Evolutionary conservation across 371 early-diverging fungal genomes (phyloP).

Genomic region (Circinella minor): DNA sequence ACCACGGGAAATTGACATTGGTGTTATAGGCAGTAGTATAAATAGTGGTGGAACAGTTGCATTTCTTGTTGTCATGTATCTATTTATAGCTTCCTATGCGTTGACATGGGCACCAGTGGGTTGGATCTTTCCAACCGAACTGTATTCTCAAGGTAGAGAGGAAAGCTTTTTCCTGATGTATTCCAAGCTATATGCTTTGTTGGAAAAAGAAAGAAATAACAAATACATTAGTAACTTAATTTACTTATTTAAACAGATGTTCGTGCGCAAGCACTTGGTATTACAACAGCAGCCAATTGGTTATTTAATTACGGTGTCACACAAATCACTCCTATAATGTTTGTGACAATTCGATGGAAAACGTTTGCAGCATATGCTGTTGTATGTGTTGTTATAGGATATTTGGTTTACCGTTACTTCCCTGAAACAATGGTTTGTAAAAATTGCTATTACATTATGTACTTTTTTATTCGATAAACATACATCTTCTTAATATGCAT

Average conservation of each 20-base stretch:
- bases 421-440: constrained; percentile 81
- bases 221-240: constrained; percentile 14
- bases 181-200: no score
- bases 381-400: constrained; percentile 61
- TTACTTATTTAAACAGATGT: constrained; percentile 35
- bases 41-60: constrained; percentile 51
- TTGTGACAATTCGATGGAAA: constrained; percentile 64
- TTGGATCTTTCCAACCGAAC: constrained; percentile 94
- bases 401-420: constrained; percentile 68
- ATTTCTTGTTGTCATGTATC: constrained; percentile 70
- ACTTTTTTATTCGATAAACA: no score
- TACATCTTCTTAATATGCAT: no score
- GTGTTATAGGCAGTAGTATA: background rate
- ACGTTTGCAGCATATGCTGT: constrained; percentile 71
- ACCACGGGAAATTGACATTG: constrained; percentile 24
- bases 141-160: constrained; percentile 68
- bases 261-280: constrained; percentile 82
- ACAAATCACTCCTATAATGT: constrained; percentile 66
- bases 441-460: background rate
- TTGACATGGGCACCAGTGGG: constrained; percentile 92
- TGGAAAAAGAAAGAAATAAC: background rate
- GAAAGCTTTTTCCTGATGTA: no score
- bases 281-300: constrained; percentile 93
- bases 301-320: constrained; percentile 74
- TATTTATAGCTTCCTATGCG: constrained; percentile 80